phyloP scores from a whole-genome alignment of 1,284 basidiomycete species.

The Fomes fomentarius region DNA sequence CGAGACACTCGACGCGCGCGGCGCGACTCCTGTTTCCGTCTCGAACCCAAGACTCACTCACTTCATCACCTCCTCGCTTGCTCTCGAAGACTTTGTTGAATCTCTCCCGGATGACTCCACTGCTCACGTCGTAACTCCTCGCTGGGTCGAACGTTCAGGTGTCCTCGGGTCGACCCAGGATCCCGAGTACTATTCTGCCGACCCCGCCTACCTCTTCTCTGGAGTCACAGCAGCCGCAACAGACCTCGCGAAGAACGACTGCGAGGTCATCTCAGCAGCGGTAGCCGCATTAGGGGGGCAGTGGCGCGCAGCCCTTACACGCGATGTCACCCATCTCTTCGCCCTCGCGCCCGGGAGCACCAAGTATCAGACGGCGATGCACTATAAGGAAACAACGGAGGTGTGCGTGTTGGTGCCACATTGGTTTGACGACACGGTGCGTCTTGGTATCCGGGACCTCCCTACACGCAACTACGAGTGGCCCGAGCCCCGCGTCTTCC shows the following conservation, averaged over 20 bases:
- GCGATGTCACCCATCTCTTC: constrained; percentile 87
- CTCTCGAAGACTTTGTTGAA: constrained; percentile 30
- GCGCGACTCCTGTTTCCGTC: constrained; percentile 23
- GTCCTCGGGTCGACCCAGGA: constrained; percentile 60
- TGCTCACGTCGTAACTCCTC: constrained; percentile 29
- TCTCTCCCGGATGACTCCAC: constrained; percentile 22
- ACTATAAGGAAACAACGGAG: constrained; percentile 53
- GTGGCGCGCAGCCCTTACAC: constrained; percentile 74
- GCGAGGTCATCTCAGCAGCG: constrained; percentile 74
- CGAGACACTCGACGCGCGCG: constrained; percentile 27
- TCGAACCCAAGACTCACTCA: constrained; percentile 30
- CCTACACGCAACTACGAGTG: constrained; percentile 70
- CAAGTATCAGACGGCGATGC: constrained; percentile 68
- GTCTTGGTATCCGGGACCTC: constrained; percentile 59
- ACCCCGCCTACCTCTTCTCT: constrained; percentile 81
- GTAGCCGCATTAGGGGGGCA: constrained; percentile 83
- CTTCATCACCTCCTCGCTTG: constrained; percentile 28
- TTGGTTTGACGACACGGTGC: constrained; percentile 83
- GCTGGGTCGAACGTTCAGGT: constrained; percentile 72
- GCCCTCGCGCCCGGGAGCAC: constrained; percentile 51
- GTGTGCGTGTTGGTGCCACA: constrained; percentile 75
- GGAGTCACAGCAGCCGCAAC: constrained; percentile 74
- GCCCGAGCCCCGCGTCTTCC: constrained; percentile 64
- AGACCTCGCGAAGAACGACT: constrained; percentile 66
- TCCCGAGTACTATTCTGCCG: constrained; percentile 69